These are phyloP conservation scores for Fusarium bactridioides DNA, from an alignment of 2,329 filamentous ascomycete genomes.

Conservation along the genomic window DNA sequence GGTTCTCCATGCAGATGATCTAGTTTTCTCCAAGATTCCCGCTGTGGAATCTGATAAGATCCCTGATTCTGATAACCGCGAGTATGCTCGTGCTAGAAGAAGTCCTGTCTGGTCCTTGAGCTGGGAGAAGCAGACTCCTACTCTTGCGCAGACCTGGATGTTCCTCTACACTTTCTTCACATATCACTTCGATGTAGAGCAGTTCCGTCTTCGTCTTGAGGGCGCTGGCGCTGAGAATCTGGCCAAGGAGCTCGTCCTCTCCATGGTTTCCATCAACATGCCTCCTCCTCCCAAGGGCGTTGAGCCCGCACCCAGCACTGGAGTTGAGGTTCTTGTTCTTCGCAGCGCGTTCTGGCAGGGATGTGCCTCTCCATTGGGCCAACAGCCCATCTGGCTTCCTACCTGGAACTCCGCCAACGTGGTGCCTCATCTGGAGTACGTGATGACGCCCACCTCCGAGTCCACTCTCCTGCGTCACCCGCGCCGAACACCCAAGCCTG, in stretches of 20 bases:
- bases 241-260: constrained; percentile 48
- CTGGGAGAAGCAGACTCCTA: constrained; percentile 52
- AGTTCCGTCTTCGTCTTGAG: constrained; percentile 34
- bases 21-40: constrained; percentile 32
- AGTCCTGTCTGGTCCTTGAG: constrained; percentile 53
- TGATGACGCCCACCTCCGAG: constrained; percentile 44
- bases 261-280: constrained; percentile 51
- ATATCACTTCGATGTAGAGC: constrained; percentile 32
- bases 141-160: constrained; percentile 58
- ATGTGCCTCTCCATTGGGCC: constrained; percentile 69
- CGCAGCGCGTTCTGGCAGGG: constrained; percentile 71
- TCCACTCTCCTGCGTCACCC: constrained; percentile 64
- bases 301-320: constrained; percentile 43
- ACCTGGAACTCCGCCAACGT: constrained; percentile 48
- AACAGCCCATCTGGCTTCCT: constrained; percentile 66
- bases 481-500: constrained; percentile 71
- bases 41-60: constrained; percentile 35
- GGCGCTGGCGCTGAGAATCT: constrained; percentile 28
- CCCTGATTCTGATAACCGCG: constrained; percentile 46
- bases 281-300: constrained; percentile 44
- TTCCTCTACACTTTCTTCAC: constrained; percentile 57
- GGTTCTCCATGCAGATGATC: constrained; percentile 28
- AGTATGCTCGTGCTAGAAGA: constrained; percentile 59
- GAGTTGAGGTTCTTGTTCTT: constrained; percentile 51
- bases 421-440: constrained; percentile 48